These are phyloP conservation scores for Zoysia japonica DNA, from an alignment of 176 grass and related monocot genomes.

Conservation along the genomic window DNA sequence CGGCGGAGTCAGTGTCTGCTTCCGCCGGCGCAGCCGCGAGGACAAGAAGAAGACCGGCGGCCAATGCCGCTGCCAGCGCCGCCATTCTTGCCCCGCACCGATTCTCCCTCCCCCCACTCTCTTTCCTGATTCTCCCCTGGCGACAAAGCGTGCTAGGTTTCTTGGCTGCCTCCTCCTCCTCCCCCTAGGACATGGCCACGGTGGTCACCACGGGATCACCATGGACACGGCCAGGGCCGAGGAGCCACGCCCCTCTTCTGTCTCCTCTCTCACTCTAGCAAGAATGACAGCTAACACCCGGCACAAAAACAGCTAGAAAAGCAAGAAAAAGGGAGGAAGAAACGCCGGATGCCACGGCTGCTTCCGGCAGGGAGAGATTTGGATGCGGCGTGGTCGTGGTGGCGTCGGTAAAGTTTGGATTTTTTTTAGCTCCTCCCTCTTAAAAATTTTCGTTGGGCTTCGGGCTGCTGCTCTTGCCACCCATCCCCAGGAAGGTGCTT, in stretches of 20 bases:
- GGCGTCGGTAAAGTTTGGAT: slow-evolving; percentile 28
- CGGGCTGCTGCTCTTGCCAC: not conserved
- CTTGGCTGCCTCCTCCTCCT: not conserved
- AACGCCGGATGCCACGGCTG: slow-evolving; percentile 32
- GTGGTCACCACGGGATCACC: slow-evolving; percentile 43
- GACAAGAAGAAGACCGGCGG: slow-evolving; percentile 35
- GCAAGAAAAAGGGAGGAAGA: slow-evolving; percentile 9
- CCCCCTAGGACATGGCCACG: slow-evolving; percentile 31
- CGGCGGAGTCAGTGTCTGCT: slow-evolving; percentile 47
- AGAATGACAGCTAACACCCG: slow-evolving; percentile 35
- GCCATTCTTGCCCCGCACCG: slow-evolving; percentile 25
- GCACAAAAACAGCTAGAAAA: slow-evolving; percentile 21
- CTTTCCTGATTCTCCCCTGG: not conserved
- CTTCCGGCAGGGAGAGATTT: slow-evolving; percentile 25
- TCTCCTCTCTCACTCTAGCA: not conserved
- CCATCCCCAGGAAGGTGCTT: slow-evolving; percentile 29
- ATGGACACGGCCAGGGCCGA: slow-evolving; percentile 18
- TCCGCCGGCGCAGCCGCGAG: slow-evolving; percentile 28
- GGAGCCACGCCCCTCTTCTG: not conserved
- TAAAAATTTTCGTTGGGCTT: slow-evolving; percentile 43
- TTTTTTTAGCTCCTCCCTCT: not conserved
- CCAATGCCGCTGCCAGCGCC: slow-evolving; percentile 43
- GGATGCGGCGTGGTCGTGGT: slow-evolving; percentile 13
- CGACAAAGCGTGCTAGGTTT: slow-evolving; percentile 8
- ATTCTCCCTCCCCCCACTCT: not conserved